phyloP scores from a whole-genome alignment of 352 stramenopile genomes.

The Phytophthora pluvialis region DNA sequence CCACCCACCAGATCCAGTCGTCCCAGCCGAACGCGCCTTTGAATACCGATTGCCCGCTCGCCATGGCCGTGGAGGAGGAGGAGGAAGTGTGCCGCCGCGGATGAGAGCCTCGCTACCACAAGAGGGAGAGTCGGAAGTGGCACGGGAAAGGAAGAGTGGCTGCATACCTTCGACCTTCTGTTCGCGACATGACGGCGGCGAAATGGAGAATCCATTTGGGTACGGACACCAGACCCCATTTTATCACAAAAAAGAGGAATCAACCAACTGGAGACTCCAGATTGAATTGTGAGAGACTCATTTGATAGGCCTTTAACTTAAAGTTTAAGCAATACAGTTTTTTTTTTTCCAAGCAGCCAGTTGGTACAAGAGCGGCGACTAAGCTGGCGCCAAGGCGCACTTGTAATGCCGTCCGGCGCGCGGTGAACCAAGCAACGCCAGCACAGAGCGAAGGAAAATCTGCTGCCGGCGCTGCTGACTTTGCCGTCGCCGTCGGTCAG shows the following conservation, averaged over 20 bases:
- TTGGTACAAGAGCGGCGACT: background rate
- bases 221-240: background rate
- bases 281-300: background rate
- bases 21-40: conserved; percentile 77
- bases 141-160: conserved; percentile 13
- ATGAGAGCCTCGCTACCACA: background rate
- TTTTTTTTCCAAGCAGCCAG: background rate
- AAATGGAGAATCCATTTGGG: conserved; percentile 1
- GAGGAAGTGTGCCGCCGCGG: background rate
- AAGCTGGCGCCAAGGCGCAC: background rate
- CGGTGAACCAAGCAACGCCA: background rate
- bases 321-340: too few species aligned
- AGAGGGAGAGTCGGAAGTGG: background rate
- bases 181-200: conserved; percentile 28
- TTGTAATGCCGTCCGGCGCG: background rate
- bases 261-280: too few species aligned
- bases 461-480: background rate
- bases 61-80: conserved; percentile 26
- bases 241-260: background rate
- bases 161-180: conserved; percentile 4
- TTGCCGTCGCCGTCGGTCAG: background rate
- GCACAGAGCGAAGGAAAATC: conserved; percentile 7
- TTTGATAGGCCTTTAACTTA: background rate
- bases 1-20: conserved; percentile 84
- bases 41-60: conserved; percentile 60